These are phyloP conservation scores for Apophysomyces variabilis DNA, from an alignment of 371 early-diverging fungal genomes.

Conservation along the genomic window DNA sequence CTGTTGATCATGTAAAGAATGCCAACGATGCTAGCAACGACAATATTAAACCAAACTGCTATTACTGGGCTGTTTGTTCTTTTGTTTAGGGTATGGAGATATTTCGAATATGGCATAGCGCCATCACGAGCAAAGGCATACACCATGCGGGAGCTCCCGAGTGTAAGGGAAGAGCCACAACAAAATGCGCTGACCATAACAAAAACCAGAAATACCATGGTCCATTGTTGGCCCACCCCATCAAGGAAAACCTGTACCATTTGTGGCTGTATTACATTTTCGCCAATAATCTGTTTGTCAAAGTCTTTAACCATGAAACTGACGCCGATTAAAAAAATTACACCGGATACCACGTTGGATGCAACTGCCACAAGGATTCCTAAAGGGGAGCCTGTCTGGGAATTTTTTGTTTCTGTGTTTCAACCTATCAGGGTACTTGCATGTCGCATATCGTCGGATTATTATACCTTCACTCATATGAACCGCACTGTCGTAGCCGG, in stretches of 20 bases:
- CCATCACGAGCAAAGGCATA: conserved; percentile 82
- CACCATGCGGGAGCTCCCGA: conserved; percentile 72
- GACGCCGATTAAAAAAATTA: conserved; percentile 59
- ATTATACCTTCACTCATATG: conserved; percentile 67
- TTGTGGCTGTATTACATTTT: conserved; percentile 57
- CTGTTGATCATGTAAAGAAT: conserved; percentile 49
- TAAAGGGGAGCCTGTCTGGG: conserved; percentile 58
- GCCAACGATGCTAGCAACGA: conserved; percentile 46
- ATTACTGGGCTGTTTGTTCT: conserved; percentile 48
- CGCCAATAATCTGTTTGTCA: conserved; percentile 43
- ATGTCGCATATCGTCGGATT: too few species aligned
- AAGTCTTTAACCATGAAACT: conserved; percentile 63
- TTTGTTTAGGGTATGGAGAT: conserved; percentile 35
- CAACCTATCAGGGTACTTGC: too few species aligned
- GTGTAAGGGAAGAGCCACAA: conserved; percentile 56
- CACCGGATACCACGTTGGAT: conserved; percentile 60
- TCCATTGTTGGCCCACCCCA: conserved; percentile 57
- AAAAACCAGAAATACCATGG: conserved; percentile 62
- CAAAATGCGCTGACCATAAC: conserved; percentile 62
- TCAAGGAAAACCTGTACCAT: conserved; percentile 67
- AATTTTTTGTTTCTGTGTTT: conserved; percentile 62
- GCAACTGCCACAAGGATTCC: conserved; percentile 67
- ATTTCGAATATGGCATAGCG: conserved; percentile 54
- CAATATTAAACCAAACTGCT: conserved; percentile 53
- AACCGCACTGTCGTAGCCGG: conserved; percentile 76